Evolutionary conservation across 805 yeast species (phyloP).

Genomic region (Brettanomyces naardenensis): DNA sequence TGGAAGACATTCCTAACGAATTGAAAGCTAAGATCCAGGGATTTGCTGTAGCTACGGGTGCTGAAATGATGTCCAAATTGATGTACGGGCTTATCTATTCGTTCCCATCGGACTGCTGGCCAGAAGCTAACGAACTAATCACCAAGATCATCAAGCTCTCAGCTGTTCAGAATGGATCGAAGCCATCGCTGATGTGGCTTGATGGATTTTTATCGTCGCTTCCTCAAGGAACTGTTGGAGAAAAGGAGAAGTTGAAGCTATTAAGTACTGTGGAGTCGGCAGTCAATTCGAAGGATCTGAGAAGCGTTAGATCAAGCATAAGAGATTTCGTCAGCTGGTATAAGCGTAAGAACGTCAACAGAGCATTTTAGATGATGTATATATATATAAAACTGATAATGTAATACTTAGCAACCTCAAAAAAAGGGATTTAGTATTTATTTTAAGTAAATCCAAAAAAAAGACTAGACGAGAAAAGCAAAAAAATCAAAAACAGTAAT

Average conservation of each 20-base stretch:
- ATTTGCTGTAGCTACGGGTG: conserved; percentile 49
- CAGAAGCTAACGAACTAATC: conserved; percentile 70
- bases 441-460: not conserved
- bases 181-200: conserved; percentile 50
- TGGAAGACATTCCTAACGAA: conserved; percentile 43
- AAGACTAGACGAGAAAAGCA: too few relatives aligned
- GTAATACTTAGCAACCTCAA: not conserved
- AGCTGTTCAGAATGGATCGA: conserved; percentile 37
- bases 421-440: not conserved
- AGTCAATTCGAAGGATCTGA: conserved; percentile 57
- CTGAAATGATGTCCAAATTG: conserved; percentile 41
- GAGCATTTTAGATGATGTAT: conserved; percentile 7
- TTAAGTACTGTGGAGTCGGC: conserved; percentile 50
- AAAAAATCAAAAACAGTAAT: too few relatives aligned
- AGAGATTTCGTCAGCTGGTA: conserved; percentile 82
- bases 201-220: conserved; percentile 43
- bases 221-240: conserved; percentile 56
- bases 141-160: conserved; percentile 50
- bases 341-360: conserved; percentile 57
- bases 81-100: conserved; percentile 62
- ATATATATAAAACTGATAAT: not conserved
- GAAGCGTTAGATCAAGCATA: conserved; percentile 64
- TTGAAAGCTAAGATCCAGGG: conserved; percentile 42
- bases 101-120: conserved; percentile 61
- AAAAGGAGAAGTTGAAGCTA: conserved; percentile 61